Evolutionary conservation across 371 early-diverging fungal species (phyloP), one percentile per base, ranked within the genome.

Genomic region (Mucor mucedo): DNA sequence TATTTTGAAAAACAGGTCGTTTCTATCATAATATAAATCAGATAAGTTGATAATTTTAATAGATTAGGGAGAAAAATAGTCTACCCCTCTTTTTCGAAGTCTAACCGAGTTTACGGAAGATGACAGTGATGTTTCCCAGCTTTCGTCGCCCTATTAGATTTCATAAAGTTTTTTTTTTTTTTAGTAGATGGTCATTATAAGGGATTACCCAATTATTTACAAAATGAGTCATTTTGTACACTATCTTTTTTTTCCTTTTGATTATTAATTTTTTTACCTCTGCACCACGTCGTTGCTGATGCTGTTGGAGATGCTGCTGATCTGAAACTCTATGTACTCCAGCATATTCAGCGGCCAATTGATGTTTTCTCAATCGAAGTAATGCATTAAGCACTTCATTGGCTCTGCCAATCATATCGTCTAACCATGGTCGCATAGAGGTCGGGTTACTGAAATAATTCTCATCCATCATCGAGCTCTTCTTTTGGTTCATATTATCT

Each of bases 311-410:
- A 21, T 21, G 42, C 16, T 40, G 60, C n/a, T 52, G 45, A 33
- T 53, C 35, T n/a, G 61, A 41, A 44, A 44, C 5, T 38, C 52
- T 56, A 53, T 58, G 58, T 16, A 41, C 4, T 35, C 41, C 40
- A 41, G 57, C 62, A 16, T 63, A 55, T 41, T 64, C 67, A 5
- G 66, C 64, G 6, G 66, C 65, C 35, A 77, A 48, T 56, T 80
- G 80, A 41, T 80, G 74, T 52, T 80, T 80, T 29, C 77, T 66
- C n/a, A 80, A 56, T 30, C 77, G 66, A 52, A 77, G 60, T 32
- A 80, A 61, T 27, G 77, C 77, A 70, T 80, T 77, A 1, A 80
- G 58, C 3, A 80, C 68, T 47, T 80, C 69, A 40, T 80, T 80
- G 2, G 80, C 75, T 58, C 69, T 71, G 5, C 63, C 59, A 54